These are phyloP conservation scores for Taphrina pruni DNA, from an alignment of 1,139 yeast species.

Conservation along the genomic window DNA sequence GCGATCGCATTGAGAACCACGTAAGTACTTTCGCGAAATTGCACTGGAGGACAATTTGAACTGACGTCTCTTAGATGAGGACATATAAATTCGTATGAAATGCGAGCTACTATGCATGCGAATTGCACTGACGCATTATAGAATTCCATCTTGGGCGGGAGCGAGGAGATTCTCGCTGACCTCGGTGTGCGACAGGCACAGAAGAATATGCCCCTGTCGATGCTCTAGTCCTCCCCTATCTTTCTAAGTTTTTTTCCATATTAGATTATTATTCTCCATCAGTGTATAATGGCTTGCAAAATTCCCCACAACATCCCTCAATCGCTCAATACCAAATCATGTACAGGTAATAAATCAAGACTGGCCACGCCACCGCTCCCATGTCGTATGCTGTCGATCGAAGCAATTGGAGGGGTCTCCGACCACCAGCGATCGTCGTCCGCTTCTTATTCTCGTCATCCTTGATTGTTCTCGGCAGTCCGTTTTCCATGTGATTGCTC, in stretches of 20 bases:
- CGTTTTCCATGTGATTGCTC: background rate
- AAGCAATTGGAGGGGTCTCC: background rate
- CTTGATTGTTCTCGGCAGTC: slow-evolving; percentile 22
- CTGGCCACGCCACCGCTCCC: slow-evolving; percentile 15
- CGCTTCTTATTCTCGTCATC: slow-evolving; percentile 10
- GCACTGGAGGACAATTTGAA: background rate
- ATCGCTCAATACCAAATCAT: slow-evolving; percentile 31
- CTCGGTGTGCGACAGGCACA: slow-evolving; percentile 49
- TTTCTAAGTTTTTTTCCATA: background rate
- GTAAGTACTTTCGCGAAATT: background rate
- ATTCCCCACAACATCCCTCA: background rate
- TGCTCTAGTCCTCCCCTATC: slow-evolving; percentile 1
- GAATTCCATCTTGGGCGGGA: slow-evolving; percentile 57
- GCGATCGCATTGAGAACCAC: slow-evolving; percentile 56
- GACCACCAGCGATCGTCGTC: background rate
- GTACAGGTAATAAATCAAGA: slow-evolving; percentile 18
- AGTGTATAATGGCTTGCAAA: background rate
- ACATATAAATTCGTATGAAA: slow-evolving; percentile 53
- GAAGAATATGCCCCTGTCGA: slow-evolving; percentile 25
- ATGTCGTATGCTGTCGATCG: slow-evolving; percentile 13
- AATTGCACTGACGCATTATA: background rate
- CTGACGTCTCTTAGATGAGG: slow-evolving; percentile 48
- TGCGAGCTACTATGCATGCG: background rate
- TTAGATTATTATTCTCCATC: background rate
- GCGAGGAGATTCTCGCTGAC: slow-evolving; percentile 57